phyloP scores from a whole-genome alignment of 2,329 filamentous ascomycete species.

The Xenoacremonium recifei region DNA sequence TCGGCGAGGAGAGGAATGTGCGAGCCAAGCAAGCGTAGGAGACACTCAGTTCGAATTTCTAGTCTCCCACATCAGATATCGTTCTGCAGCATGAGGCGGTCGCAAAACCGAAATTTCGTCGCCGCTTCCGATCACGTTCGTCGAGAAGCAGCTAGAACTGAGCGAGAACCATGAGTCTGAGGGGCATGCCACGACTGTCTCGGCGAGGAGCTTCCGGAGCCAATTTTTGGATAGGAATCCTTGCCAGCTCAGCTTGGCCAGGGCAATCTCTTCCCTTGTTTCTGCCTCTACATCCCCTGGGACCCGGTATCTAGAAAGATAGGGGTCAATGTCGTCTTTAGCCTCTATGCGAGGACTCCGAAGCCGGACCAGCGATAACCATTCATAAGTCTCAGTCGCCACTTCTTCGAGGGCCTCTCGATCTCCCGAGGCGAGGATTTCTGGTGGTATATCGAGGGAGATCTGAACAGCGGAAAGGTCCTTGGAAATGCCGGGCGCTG shows the following conservation, averaged over 20 bases:
- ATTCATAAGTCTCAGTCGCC: conserved; percentile 67
- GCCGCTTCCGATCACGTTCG: conserved; percentile 40
- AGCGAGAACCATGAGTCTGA: conserved; percentile 55
- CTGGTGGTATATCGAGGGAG: conserved; percentile 22
- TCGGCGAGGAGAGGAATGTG: conserved; percentile 64
- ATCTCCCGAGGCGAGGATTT: conserved; percentile 33
- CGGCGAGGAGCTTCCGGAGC: conserved; percentile 47
- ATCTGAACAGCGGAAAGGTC: conserved; percentile 19
- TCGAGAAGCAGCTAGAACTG: conserved; percentile 51
- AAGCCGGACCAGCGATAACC: conserved; percentile 67
- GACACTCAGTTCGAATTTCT: conserved; percentile 42
- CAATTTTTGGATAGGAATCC: conserved; percentile 56
- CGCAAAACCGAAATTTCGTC: conserved; percentile 55
- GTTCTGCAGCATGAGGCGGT: conserved; percentile 45
- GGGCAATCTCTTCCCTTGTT: conserved; percentile 23
- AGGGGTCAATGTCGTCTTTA: conserved; percentile 62
- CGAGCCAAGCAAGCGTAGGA: conserved; percentile 56
- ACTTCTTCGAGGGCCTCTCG: conserved; percentile 59
- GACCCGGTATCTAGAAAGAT: conserved; percentile 65
- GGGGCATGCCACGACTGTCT: conserved; percentile 42
- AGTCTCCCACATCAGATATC: conserved; percentile 63
- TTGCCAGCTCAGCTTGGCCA: conserved; percentile 57
- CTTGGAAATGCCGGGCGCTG: conserved; percentile 18
- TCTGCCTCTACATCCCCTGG: conserved; percentile 40
- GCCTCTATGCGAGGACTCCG: conserved; percentile 60